Evolutionary conservation across 345 rosid species (phyloP).

Genomic region (Cardiospermum halicacabum): DNA sequence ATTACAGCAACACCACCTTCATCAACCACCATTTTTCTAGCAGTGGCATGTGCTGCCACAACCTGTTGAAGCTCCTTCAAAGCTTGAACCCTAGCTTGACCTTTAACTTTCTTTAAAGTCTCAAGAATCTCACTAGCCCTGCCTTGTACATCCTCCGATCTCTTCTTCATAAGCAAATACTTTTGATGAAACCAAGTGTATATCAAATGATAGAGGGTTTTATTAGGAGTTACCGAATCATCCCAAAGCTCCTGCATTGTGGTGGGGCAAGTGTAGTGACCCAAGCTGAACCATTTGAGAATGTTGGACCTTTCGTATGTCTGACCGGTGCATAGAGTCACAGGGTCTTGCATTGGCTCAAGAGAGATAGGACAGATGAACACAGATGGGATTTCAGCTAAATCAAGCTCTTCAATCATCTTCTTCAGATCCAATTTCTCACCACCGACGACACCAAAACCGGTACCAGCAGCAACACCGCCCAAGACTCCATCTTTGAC

Average conservation of each 20-base stretch:
- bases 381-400: conserved; percentile 53
- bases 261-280: conserved; percentile 66
- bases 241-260: conserved; percentile 85
- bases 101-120: conserved; percentile 55
- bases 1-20: conserved; percentile 50
- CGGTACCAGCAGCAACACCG: conserved; percentile 31
- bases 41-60: conserved; percentile 41
- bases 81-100: conserved; percentile 63
- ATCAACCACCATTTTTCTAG: conserved; percentile 49
- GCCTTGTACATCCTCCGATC: conserved; percentile 70
- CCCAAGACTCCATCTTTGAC: conserved; percentile 70
- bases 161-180: conserved; percentile 54
- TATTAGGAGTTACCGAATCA: conserved; percentile 55
- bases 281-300: conserved; percentile 63
- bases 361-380: conserved; percentile 75
- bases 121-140: conserved; percentile 50
- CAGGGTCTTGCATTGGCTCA: conserved; percentile 75
- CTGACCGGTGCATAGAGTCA: conserved; percentile 75
- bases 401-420: conserved; percentile 60
- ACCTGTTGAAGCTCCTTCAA: conserved; percentile 55
- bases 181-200: conserved; percentile 64
- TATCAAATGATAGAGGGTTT: conserved; percentile 58
- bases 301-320: conserved; percentile 68
- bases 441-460: conserved; percentile 23
- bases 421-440: conserved; percentile 60